Evolutionary conservation across 305 asterid genomes (phyloP).

Genomic region (Euphrasia arctica): DNA sequence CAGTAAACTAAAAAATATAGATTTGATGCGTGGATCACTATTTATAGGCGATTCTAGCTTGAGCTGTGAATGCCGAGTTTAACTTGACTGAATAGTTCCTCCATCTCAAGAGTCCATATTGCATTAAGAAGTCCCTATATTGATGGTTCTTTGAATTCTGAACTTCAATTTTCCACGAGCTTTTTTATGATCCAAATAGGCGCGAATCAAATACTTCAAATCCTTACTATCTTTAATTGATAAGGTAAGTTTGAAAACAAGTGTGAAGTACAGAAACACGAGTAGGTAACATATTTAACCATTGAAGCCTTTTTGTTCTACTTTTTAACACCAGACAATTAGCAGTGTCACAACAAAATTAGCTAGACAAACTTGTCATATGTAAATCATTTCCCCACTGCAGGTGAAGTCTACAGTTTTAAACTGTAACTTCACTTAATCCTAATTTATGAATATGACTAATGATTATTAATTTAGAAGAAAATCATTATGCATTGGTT

Average conservation of each 20-base stretch:
- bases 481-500: background rate
- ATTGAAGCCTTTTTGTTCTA: too few relatives aligned
- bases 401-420: too few relatives aligned
- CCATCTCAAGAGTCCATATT: background rate
- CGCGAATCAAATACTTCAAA: background rate
- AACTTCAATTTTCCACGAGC: background rate
- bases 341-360: too few relatives aligned
- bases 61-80: background rate
- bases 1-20: background rate
- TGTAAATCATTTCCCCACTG: background rate
- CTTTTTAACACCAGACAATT: too few relatives aligned
- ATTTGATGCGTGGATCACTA: background rate
- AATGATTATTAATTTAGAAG: too few relatives aligned
- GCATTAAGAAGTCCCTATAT: slow-evolving; percentile 8
- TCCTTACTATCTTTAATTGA: background rate
- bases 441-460: too few relatives aligned
- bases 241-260: too few relatives aligned
- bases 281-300: too few relatives aligned
- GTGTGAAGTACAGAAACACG: too few relatives aligned
- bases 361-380: too few relatives aligned
- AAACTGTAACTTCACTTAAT: too few relatives aligned
- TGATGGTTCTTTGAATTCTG: background rate
- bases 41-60: slow-evolving; percentile 4
- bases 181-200: background rate
- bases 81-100: slow-evolving; percentile 5